A percentile compares a stretch with the other conserved stretches of the same genome.
Conservation (phyloP, 257 asterid species). For the Echium plantagineum region DNA sequence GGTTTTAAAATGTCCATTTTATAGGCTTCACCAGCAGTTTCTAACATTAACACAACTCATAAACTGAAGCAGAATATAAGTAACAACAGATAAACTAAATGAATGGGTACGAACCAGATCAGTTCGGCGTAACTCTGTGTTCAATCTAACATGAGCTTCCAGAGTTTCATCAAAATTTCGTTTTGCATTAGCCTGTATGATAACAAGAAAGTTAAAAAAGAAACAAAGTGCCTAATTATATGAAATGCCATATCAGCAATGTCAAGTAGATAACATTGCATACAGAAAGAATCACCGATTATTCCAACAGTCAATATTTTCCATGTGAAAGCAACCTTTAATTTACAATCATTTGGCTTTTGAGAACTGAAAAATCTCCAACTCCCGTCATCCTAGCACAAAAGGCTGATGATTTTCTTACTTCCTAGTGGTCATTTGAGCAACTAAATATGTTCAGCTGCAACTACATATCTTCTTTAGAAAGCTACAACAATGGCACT, state of each 20-base stretch:
- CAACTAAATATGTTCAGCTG: too few species aligned
- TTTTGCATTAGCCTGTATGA: constrained; percentile 64
- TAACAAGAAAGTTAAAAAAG: constrained; percentile 30
- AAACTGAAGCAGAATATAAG: constrained; percentile 1
- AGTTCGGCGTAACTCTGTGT: constrained; percentile 80
- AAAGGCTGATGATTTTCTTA: neutral
- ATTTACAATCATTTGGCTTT: neutral
- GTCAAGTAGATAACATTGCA: neutral
- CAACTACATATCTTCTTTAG: neutral
- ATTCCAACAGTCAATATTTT: neutral
- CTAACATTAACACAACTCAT: neutral
- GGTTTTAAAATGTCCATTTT: neutral
- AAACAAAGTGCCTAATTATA: constrained; percentile 23
- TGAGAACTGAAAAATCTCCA: neutral
- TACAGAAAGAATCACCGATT: neutral
- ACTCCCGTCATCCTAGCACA: neutral
- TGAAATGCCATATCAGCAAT: neutral
- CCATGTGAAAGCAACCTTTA: neutral
- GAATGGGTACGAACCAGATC: constrained; percentile 56
- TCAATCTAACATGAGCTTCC: constrained; percentile 89
- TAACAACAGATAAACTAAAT: constrained; percentile 5
- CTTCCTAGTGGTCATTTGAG: neutral
- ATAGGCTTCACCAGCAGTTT: neutral
- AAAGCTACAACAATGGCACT: too few species aligned
- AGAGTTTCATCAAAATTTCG: constrained; percentile 68